Evolutionary conservation across 352 stramenopile genomes (phyloP).

Genomic region (Phytophthora capsici): DNA sequence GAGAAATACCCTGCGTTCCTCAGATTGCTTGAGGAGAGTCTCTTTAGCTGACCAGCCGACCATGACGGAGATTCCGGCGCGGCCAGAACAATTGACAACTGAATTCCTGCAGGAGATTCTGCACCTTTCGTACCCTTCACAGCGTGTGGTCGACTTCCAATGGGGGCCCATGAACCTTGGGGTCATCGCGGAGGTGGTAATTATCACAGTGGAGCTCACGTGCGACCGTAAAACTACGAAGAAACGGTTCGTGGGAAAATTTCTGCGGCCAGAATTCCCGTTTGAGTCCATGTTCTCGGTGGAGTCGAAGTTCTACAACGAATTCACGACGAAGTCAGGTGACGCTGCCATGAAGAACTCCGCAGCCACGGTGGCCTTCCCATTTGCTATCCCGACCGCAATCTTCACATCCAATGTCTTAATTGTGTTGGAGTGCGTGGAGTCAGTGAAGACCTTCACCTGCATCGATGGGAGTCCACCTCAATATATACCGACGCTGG

Average conservation of each 20-base stretch:
- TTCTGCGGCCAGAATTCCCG: conserved; percentile 77
- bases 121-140: conserved; percentile 14
- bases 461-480: conserved; percentile 72
- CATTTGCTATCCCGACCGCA: conserved; percentile 61
- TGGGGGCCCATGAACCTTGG: conserved; percentile 76
- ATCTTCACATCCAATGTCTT: conserved; percentile 73
- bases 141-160: conserved; percentile 52
- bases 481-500: conserved; percentile 45
- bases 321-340: conserved; percentile 37
- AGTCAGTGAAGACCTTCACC: conserved; percentile 53
- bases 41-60: too few relatives aligned
- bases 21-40: too few relatives aligned
- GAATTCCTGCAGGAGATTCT: conserved; percentile 61
- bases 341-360: conserved; percentile 30
- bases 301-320: conserved; percentile 77
- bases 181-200: conserved; percentile 81
- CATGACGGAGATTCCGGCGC: conserved; percentile 37
- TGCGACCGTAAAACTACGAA: conserved; percentile 12
- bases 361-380: conserved; percentile 35
- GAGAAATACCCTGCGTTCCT: conserved; percentile 10
- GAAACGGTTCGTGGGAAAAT: conserved; percentile 73
- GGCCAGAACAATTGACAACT: conserved; percentile 53
- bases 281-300: conserved; percentile 85
- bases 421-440: conserved; percentile 75
- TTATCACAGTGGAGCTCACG: conserved; percentile 46